phyloP scores from a whole-genome alignment of 257 asterid species.

The Mentha longifolia region DNA sequence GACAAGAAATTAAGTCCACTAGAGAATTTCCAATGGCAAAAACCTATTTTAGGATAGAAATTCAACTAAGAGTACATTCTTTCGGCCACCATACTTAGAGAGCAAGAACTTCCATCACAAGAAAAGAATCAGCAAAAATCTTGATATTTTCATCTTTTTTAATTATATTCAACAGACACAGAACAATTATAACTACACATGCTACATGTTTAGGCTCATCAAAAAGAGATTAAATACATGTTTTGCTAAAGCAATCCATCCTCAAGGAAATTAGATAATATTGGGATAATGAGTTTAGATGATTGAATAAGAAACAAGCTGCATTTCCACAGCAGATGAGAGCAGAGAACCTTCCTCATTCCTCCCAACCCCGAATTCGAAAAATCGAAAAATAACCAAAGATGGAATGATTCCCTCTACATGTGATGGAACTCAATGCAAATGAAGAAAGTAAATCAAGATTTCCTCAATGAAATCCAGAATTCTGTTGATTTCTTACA shows the following conservation, averaged over 20 bases:
- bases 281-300: neutral
- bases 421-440: neutral
- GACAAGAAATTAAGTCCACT: constrained; percentile 24
- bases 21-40: constrained; percentile 20
- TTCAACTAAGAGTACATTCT: constrained; percentile 13
- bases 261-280: neutral
- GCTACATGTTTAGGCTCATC: neutral
- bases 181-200: neutral
- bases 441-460: constrained; percentile 3
- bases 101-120: constrained; percentile 35
- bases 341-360: neutral
- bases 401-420: neutral
- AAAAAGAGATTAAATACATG: constrained; percentile 8
- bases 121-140: constrained; percentile 27
- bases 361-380: neutral
- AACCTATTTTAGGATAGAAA: constrained; percentile 16
- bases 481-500: constrained; percentile 3
- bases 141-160: neutral
- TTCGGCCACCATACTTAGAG: neutral
- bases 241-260: neutral
- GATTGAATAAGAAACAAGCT: neutral
- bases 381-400: neutral
- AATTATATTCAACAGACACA: neutral
- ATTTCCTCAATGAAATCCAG: neutral
- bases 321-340: constrained; percentile 11